Base-by-base conservation (phyloP, 1,284 basidiomycete genomes). In the Austroboletus novae-zelandiae region DNA sequence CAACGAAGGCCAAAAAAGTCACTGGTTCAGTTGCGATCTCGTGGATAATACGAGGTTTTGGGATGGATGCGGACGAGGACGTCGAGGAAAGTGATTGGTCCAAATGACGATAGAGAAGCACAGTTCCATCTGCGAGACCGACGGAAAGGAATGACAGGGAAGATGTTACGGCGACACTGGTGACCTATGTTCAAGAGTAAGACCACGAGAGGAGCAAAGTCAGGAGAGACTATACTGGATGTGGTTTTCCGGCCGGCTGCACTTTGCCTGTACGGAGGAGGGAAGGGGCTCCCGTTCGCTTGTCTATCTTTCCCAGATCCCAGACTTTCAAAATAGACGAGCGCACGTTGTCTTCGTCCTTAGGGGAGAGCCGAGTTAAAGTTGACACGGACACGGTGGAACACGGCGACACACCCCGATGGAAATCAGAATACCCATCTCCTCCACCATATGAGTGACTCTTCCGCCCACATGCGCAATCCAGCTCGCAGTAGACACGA, bases 41-140 rank as follows among this genome's bases (percentile, higher is more conserved):
- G 58, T 91, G 87, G 8, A 94, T 75, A 1, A 83, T 78, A 34
- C 89, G 84, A 7, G 87, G 79, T 72, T 95, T 94, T 0, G 91
- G 91, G 14, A 95, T 70, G 7, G 86, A 71, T 6, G 84, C 84
- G 13, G 91, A 76, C 1, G 86, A 81, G 6, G 74, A 60, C 0
- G 78, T 79, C 1, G 86, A 83, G 11, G 84, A 80, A 20, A 95
- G 76, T 1, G 91, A 92, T 64, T 96, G 92, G 62, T 95, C 87
- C 34, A 98, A 77, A 60, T 97, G 91, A 5, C 92, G 85, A 65
- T 94, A 94, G 17, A 98, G 77, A 6, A 98, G 78, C 7, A 98
- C 94, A 0, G 91, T 91, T n/a, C 96, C 96, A 63, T 98, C 95
- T 2, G 87, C 94, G 10, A 98, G 79, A 9, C 94, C 96, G 37